These are phyloP conservation scores for Suillus alpinus DNA, from an alignment of 768 basidiomycete species.

Conservation along the genomic window DNA sequence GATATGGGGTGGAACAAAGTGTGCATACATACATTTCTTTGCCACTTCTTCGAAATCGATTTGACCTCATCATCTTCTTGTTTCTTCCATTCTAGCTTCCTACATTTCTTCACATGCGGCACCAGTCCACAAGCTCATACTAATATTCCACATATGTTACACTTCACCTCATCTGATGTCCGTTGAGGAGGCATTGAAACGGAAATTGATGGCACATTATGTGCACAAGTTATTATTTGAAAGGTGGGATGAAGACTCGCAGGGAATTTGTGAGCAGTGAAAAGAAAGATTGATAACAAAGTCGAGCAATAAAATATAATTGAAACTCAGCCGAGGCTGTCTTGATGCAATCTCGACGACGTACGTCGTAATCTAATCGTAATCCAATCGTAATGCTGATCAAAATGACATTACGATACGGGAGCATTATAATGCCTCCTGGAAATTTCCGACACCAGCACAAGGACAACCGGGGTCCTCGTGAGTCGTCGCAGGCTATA, in stretches of 20 bases:
- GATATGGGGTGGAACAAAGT: background rate
- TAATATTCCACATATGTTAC: background rate
- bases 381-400: background rate
- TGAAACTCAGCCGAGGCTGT: background rate
- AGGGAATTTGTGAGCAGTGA: background rate
- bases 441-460: background rate
- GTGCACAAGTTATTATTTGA: too few species aligned
- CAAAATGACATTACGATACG: background rate
- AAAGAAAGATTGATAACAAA: too few species aligned
- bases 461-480: too few species aligned
- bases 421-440: background rate
- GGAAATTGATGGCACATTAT: background rate
- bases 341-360: background rate
- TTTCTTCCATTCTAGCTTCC: background rate
- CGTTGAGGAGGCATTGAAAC: background rate
- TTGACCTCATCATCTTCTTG: background rate
- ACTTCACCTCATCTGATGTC: background rate
- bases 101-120: background rate
- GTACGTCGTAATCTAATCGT: background rate
- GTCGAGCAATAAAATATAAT: background rate
- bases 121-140: background rate
- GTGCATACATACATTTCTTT: background rate
- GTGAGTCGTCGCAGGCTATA: too few species aligned
- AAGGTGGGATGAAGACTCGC: background rate
- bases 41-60: background rate